Conservation (phyloP, 148 eudicot species). For the Talinum fruticosum region DNA sequence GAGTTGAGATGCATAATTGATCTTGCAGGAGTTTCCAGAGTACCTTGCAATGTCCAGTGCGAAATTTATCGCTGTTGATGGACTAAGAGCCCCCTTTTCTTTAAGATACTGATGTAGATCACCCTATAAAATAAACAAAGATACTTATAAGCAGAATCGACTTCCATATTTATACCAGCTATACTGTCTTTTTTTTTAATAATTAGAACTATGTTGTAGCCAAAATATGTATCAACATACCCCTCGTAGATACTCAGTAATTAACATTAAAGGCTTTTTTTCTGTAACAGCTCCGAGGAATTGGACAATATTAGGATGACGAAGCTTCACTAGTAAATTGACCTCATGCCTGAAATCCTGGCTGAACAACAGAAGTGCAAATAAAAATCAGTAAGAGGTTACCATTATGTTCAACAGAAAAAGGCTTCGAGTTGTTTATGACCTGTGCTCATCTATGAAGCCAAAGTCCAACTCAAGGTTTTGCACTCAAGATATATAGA, state of each 20-base stretch:
- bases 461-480: background rate
- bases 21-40: background rate
- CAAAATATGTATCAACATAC: conserved; percentile 32
- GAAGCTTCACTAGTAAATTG: conserved; percentile 91
- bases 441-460: background rate
- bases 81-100: conserved; percentile 85
- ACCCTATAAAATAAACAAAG: conserved; percentile 45
- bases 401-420: background rate
- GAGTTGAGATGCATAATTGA: background rate
- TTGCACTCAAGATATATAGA: background rate
- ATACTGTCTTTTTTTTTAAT: background rate
- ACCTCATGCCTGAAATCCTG: conserved; percentile 99
- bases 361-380: conserved; percentile 39
- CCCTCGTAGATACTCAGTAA: conserved; percentile 94
- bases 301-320: conserved; percentile 97
- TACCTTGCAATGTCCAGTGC: conserved; percentile 99
- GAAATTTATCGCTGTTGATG: conserved; percentile 76
- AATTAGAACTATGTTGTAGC: background rate
- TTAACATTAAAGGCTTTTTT: conserved; percentile 89
- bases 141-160: background rate
- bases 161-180: background rate
- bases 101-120: conserved; percentile 91
- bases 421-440: background rate
- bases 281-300: conserved; percentile 99
- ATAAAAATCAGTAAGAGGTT: conserved; percentile 7